These are phyloP conservation scores for Pseudogymnoascus sp. DNA, from an alignment of 2,329 filamentous ascomycete species.

Conservation along the genomic window DNA sequence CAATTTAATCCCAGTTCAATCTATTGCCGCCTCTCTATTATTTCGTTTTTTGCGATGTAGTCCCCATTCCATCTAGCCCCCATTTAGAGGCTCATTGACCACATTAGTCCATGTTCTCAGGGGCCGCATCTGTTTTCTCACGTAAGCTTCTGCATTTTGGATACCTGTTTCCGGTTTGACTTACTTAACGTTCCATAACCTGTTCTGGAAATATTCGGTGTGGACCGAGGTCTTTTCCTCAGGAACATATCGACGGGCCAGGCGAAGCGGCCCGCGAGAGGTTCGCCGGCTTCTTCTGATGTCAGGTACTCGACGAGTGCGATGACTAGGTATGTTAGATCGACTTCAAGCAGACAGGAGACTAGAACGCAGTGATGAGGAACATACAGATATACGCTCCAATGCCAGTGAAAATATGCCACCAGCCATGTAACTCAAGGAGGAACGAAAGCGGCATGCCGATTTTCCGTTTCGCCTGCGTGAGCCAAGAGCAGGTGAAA, in stretches of 20 bases:
- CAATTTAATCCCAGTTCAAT: background rate
- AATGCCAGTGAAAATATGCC: conserved; percentile 52
- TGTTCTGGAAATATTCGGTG: background rate
- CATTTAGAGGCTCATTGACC: background rate
- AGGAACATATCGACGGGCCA: conserved; percentile 21
- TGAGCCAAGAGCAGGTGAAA: conserved; percentile 41
- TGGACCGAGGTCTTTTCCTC: background rate
- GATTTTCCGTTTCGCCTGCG: conserved; percentile 34
- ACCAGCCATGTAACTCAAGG: conserved; percentile 55
- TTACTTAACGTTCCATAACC: conserved; percentile 1
- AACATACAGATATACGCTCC: conserved; percentile 34
- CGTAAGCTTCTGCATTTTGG: background rate
- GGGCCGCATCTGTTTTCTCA: background rate
- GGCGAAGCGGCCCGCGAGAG: conserved; percentile 21
- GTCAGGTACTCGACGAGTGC: conserved; percentile 28
- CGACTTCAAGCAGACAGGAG: background rate
- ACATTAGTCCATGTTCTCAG: background rate
- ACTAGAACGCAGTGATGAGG: no score
- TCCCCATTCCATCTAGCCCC: background rate
- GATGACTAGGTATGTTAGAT: conserved; percentile 21
- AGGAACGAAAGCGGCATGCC: conserved; percentile 48
- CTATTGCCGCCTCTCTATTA: background rate
- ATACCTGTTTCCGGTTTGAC: background rate
- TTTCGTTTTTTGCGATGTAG: background rate
- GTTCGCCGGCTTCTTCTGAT: conserved; percentile 24